phyloP scores from a whole-genome alignment of 2,329 filamentous ascomycete genomes.

The Nemania sp. region DNA sequence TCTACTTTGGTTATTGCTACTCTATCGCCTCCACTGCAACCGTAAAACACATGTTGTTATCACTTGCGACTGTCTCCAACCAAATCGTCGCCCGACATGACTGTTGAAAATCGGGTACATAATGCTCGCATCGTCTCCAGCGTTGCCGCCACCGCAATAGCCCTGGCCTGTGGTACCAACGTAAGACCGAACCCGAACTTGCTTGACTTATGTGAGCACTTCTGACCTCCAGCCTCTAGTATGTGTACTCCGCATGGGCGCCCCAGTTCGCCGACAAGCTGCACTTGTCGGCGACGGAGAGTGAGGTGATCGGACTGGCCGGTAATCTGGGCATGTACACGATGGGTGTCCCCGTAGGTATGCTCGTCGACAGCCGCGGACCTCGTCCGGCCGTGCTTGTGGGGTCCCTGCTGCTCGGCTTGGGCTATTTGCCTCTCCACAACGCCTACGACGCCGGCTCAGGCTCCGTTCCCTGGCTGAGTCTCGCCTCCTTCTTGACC shows the following conservation, averaged over 20 bases:
- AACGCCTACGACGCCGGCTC: slow-evolving; percentile 72
- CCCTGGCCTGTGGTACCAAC: slow-evolving; percentile 91
- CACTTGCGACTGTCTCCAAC: not conserved
- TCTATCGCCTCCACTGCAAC: too few relatives aligned
- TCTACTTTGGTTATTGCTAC: too few relatives aligned
- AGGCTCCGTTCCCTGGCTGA: slow-evolving; percentile 65
- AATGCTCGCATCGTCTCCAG: slow-evolving; percentile 79
- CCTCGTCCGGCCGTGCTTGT: slow-evolving; percentile 77
- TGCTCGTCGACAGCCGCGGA: slow-evolving; percentile 82
- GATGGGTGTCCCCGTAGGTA: slow-evolving; percentile 83
- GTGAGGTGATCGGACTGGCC: slow-evolving; percentile 84
- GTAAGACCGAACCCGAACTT: slow-evolving; percentile 53
- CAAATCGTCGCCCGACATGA: slow-evolving; percentile 36
- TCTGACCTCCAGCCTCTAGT: slow-evolving; percentile 55
- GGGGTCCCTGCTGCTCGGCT: slow-evolving; percentile 71
- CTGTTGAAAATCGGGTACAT: slow-evolving; percentile 55
- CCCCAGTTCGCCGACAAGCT: slow-evolving; percentile 90
- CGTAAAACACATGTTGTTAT: slow-evolving; percentile 1
- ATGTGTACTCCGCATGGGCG: slow-evolving; percentile 97
- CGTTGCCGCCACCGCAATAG: slow-evolving; percentile 79
- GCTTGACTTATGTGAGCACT: not conserved
- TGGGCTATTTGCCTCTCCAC: slow-evolving; percentile 86
- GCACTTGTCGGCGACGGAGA: slow-evolving; percentile 86
- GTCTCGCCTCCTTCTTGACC: slow-evolving; percentile 82
- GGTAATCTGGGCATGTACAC: slow-evolving; percentile 95